Base-by-base conservation (phyloP, 2,329 filamentous ascomycete species). In the Gaeumannomyces sp. region DNA sequence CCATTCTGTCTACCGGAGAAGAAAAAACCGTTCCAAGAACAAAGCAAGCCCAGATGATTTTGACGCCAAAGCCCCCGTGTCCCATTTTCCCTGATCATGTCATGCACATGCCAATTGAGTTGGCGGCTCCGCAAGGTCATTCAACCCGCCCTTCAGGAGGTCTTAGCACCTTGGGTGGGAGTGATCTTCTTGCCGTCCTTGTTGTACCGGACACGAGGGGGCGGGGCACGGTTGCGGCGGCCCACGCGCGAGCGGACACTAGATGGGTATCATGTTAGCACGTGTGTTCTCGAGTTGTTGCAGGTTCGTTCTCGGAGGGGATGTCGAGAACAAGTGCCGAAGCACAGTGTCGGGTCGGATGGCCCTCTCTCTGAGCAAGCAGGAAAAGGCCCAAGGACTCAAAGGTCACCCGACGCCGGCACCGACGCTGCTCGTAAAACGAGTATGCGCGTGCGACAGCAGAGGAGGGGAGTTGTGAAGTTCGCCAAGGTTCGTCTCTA, bases 151-250 rank as follows among this genome's bases (percentile, higher is more conserved):
- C 33, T 28, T 62, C 35, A 62, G 64, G 80, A 75, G 75, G 84
- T 83, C 84, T 91, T 92, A 76, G 86, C 85, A 73, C 85, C 84
- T 83, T 92, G 89, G 78, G 90, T 90, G 73, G 94, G 93, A 80
- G 89, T 90, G 80, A 99, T 89, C 91, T 99, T 99, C 93, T 99
- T 99, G 87, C 93, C 94, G 79, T 99, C 95, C 90, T 98, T 97
- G 91, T 99, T 99, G 92, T 96, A 99, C 77, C 95, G 88, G 77
- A 99, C 93, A 79, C 95, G 89, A 78, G 95, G 95, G 74, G 95
- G 95, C 76, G 95, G 96, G 76, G 94, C 94, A 81, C 95, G 92
- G 92, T 99, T 99, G 84, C 95, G 95, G 81, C 95, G 94, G 76
- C 96, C 95, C 78, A 91, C 93, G 74, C 91, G 88, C 73, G 95